A percentile compares a stretch with the other conserved stretches of the same genome.
phyloP scores from a whole-genome alignment of 805 yeast genomes.

The Tetrapisispora phaffii region DNA sequence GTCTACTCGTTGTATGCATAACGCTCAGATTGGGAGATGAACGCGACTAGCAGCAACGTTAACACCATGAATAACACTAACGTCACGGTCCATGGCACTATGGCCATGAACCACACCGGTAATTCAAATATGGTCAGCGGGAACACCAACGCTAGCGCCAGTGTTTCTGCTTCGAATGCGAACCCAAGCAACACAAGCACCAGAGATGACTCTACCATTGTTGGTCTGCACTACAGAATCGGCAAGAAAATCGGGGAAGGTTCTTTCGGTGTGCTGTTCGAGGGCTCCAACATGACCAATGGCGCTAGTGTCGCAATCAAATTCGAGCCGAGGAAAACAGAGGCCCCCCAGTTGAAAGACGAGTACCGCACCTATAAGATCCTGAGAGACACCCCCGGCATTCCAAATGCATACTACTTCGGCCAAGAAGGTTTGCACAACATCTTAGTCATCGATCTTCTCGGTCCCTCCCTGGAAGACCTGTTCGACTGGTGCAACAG shows the following conservation, averaged over 20 bases:
- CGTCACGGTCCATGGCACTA: neutral
- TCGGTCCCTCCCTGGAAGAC: conserved; percentile 95
- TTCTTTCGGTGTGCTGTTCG: conserved; percentile 94
- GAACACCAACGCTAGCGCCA: conserved; percentile 1
- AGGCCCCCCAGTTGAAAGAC: conserved; percentile 94
- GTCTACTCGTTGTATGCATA: too few species aligned
- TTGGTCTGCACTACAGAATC: conserved; percentile 91
- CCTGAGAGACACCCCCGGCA: conserved; percentile 69
- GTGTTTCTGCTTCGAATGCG: conserved; percentile 1
- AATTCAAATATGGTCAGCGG: neutral
- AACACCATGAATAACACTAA: neutral
- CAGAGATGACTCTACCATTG: conserved; percentile 29
- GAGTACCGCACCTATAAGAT: conserved; percentile 93
- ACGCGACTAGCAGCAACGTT: neutral
- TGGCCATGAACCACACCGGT: conserved; percentile 1
- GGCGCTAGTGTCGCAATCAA: conserved; percentile 93
- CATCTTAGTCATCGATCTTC: conserved; percentile 82
- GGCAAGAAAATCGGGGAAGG: conserved; percentile 99
- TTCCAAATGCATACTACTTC: conserved; percentile 94
- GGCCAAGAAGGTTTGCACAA: conserved; percentile 98
- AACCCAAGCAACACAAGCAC: neutral
- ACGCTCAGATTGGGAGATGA: too few species aligned
- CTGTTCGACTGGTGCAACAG: conserved; percentile 98
- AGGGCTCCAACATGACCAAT: conserved; percentile 86
- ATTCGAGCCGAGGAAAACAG: conserved; percentile 92